Evolutionary conservation across 352 stramenopile species (phyloP).

Genomic region (Globisporangium orthogonon): DNA sequence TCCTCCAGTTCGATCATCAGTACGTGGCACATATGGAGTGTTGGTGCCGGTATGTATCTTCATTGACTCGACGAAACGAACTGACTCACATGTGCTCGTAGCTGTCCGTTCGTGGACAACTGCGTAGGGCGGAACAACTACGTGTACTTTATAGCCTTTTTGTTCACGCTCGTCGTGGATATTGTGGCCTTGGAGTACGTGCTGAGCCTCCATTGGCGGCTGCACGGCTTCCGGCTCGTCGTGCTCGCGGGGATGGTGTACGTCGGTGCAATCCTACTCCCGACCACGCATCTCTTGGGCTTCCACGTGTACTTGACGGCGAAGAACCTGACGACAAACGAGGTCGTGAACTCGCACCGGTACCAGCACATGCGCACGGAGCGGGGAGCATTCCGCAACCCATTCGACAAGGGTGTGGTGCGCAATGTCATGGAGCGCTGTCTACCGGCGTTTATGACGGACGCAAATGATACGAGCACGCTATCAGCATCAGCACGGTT

Average conservation of each 20-base stretch:
- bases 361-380: slow-evolving; percentile 39
- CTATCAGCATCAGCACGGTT: no score
- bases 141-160: slow-evolving; percentile 79
- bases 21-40: slow-evolving; percentile 58
- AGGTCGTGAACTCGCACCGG: slow-evolving; percentile 64
- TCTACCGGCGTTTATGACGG: slow-evolving; percentile 14
- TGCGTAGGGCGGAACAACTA: slow-evolving; percentile 98
- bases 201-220: slow-evolving; percentile 46
- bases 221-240: slow-evolving; percentile 28
- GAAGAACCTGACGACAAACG: slow-evolving; percentile 75
- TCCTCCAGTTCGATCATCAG: slow-evolving; percentile 98
- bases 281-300: slow-evolving; percentile 40
- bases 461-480: neutral
- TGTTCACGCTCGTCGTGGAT: slow-evolving; percentile 36
- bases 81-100: neutral
- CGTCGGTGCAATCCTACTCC: slow-evolving; percentile 35
- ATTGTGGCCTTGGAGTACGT: slow-evolving; percentile 51
- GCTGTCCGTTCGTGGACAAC: slow-evolving; percentile 98
- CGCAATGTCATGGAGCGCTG: slow-evolving; percentile 25
- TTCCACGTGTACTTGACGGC: slow-evolving; percentile 76
- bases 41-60: slow-evolving; percentile 75
- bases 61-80: no score
- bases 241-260: slow-evolving; percentile 36
- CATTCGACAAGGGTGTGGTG: slow-evolving; percentile 27
- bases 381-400: slow-evolving; percentile 23